Evolutionary conservation across 2,329 filamentous ascomycete species (phyloP).

Genomic region (Chrysoporthe austroafricana): DNA sequence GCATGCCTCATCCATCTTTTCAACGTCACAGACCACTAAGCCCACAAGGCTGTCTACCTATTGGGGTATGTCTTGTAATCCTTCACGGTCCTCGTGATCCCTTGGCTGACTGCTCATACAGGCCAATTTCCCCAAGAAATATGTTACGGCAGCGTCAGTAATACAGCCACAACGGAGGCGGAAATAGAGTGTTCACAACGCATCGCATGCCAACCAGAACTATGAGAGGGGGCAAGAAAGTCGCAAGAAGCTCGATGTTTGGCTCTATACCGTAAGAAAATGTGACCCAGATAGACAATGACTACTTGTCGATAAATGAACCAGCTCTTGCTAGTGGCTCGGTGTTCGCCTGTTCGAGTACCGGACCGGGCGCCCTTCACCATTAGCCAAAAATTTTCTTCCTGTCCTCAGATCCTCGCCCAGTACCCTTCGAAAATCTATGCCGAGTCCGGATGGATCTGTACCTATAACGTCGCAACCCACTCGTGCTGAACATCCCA

Average conservation of each 20-base stretch:
- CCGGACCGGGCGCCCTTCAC: neutral
- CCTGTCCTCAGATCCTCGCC: neutral
- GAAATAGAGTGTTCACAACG: neutral
- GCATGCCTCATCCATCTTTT: neutral
- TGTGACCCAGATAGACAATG: neutral
- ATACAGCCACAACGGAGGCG: neutral
- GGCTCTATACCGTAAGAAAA: neutral
- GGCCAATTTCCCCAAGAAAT: neutral
- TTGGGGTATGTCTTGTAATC: neutral
- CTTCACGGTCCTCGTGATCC: neutral
- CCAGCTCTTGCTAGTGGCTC: neutral
- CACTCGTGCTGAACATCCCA: slow-evolving; percentile 38
- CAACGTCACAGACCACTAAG: neutral
- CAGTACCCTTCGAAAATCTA: neutral
- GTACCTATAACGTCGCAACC: slow-evolving; percentile 26
- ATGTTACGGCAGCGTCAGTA: neutral
- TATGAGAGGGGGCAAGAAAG: no score
- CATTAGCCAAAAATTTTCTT: neutral
- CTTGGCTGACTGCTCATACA: neutral
- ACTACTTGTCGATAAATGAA: neutral
- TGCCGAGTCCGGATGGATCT: neutral
- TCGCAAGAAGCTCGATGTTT: neutral
- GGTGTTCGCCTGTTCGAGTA: neutral
- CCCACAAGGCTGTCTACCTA: neutral
- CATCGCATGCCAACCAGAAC: neutral